Evolutionary conservation across 257 asterid genomes (phyloP), one percentile per base, ranked within the genome.

Genomic region (Ajuga chamaepitys): DNA sequence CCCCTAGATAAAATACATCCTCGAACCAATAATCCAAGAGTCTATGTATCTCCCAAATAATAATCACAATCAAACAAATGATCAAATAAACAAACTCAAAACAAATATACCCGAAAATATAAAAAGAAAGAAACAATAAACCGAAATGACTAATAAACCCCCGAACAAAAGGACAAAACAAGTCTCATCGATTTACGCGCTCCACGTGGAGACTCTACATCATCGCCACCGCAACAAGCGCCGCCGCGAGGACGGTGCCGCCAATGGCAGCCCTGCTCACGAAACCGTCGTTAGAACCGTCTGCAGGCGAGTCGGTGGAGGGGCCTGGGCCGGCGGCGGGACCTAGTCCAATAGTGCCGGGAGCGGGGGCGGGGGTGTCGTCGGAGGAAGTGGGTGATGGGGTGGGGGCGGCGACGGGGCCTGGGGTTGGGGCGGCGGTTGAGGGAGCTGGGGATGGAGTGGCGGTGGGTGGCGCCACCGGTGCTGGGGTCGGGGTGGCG

Each of bases 171-270:
- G 55, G 57, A 66, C 77, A 21, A 69, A 75, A 74, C 75, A 77
- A 67, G 67, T 75, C 85, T 71, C 72, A 63, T 62, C 85, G 57
- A 70, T 38, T 70, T 68, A 60, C 52, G 12, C 61, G 61, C 48
- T 26, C 75, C 82, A 70, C 77, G 77, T 77, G 72, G 47, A 21
- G 1, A n/a, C 11, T 57, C 80, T 81, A 88, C 80, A 84, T 75
- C 77, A 86, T 60, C 24, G 91, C 86, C 74, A 83, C 78, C 53
- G 86, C 91, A 5, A 83, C 74, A 66, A 88, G 65, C 25, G 75
- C 74, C 42, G 85, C 91, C 28, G 82, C 50, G 37, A 88, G 17
- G 3, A 79, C 85, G 58, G 91, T 75, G 53, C 95, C 83, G 14
- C 95, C 83, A 32, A 88, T 4, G 54, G 81, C 78, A 1, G 75